Conservation (phyloP, 768 basidiomycete genomes). For the Phylloporus arenicola region DNA sequence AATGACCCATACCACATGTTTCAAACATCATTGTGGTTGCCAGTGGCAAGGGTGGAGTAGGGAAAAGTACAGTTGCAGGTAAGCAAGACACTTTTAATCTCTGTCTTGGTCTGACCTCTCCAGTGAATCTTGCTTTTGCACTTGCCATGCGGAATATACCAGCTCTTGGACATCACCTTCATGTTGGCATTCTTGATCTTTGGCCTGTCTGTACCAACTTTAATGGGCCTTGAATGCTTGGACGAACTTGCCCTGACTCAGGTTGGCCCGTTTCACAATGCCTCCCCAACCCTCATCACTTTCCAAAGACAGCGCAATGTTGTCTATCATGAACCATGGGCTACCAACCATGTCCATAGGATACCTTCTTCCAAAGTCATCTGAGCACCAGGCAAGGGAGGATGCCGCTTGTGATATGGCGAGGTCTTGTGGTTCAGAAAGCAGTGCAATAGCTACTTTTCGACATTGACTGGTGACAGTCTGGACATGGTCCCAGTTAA, state of each 20-base stretch:
- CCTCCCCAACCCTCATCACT: background rate
- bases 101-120: constrained; percentile 5
- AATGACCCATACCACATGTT: constrained; percentile 63
- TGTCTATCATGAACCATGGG: constrained; percentile 84
- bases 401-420: constrained; percentile 90
- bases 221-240: constrained; percentile 80
- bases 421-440: constrained; percentile 97
- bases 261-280: constrained; percentile 38
- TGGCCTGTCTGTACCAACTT: constrained; percentile 87
- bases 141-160: constrained; percentile 45
- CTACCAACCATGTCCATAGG: constrained; percentile 97
- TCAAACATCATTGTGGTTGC: constrained; percentile 79
- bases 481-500: constrained; percentile 39
- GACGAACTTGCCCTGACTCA: constrained; percentile 75
- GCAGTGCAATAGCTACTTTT: constrained; percentile 95
- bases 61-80: constrained; percentile 93
- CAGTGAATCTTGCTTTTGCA: constrained; percentile 82
- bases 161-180: constrained; percentile 37
- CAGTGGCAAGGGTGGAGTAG: constrained; percentile 93
- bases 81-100: constrained; percentile 11
- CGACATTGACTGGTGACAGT: constrained; percentile 82
- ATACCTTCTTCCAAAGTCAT: constrained; percentile 67
- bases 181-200: constrained; percentile 90
- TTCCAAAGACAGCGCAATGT: constrained; percentile 60
- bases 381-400: constrained; percentile 44